These are phyloP conservation scores for Zalerion maritima DNA, from an alignment of 495 filamentous ascomycete species.

Conservation along the genomic window DNA sequence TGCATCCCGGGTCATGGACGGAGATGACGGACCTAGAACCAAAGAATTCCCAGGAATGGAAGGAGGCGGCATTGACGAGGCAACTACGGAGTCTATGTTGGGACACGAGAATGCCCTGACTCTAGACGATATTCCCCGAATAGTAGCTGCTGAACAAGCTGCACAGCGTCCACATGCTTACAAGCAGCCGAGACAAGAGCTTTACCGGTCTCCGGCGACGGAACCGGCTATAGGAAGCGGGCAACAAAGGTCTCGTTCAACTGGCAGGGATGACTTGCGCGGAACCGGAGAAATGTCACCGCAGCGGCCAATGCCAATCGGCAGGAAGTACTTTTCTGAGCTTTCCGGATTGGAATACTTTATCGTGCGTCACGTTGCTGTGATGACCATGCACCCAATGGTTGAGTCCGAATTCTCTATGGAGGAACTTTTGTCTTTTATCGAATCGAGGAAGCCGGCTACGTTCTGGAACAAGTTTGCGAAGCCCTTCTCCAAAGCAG, in stretches of 20 bases:
- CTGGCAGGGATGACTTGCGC: slow-evolving; percentile 44
- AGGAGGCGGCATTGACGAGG: slow-evolving; percentile 55
- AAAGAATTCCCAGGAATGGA: slow-evolving; percentile 63
- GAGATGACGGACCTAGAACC: slow-evolving; percentile 43
- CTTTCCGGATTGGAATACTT: slow-evolving; percentile 93
- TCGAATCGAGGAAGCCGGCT: slow-evolving; percentile 72
- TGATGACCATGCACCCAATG: slow-evolving; percentile 88
- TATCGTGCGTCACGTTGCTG: slow-evolving; percentile 88
- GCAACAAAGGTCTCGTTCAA: slow-evolving; percentile 65
- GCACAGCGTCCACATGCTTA: slow-evolving; percentile 75
- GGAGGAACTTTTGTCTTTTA: slow-evolving; percentile 87
- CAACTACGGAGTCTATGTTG: slow-evolving; percentile 63
- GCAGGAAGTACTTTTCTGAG: slow-evolving; percentile 88
- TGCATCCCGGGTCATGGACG: slow-evolving; percentile 85
- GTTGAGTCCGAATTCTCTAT: slow-evolving; percentile 80
- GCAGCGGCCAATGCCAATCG: slow-evolving; percentile 35
- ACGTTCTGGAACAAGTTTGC: slow-evolving; percentile 98
- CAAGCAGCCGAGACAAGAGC: slow-evolving; percentile 57
- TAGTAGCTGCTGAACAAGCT: slow-evolving; percentile 90
- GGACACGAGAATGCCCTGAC: slow-evolving; percentile 84
- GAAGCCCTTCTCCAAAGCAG: slow-evolving; percentile 74
- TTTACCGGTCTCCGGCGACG: slow-evolving; percentile 48
- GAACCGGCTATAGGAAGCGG: slow-evolving; percentile 56
- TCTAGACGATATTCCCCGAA: slow-evolving; percentile 92
- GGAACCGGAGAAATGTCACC: slow-evolving; percentile 29